Conservation (phyloP, 208 protist species). For the Tritrichomonas foetus region DNA sequence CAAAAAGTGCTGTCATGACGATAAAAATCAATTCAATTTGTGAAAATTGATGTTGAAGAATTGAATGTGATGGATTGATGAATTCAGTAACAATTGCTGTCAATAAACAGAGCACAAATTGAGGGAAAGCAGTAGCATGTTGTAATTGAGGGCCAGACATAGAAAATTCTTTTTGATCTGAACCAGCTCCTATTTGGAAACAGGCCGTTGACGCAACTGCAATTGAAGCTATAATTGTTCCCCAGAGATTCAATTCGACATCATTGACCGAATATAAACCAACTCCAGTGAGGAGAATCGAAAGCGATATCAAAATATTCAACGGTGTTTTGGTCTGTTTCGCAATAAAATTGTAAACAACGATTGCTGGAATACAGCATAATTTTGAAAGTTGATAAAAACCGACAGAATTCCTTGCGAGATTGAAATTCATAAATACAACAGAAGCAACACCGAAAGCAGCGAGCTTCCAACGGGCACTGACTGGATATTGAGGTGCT, state of each 20-base stretch:
- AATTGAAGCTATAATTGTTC: constrained; percentile 3
- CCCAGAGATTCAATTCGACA: not conserved
- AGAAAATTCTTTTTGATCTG: constrained; percentile 29
- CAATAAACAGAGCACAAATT: not conserved
- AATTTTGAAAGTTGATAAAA: constrained; percentile 45
- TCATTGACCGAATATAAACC: constrained; percentile 8
- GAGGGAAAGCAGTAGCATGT: not conserved
- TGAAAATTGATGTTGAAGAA: not conserved
- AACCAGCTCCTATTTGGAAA: not conserved
- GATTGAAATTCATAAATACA: constrained; percentile 45
- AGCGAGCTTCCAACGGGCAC: not conserved
- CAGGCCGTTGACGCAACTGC: not conserved
- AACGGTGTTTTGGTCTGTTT: not conserved
- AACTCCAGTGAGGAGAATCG: not conserved
- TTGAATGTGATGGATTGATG: not conserved
- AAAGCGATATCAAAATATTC: not conserved
- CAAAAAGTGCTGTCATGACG: constrained; percentile 34
- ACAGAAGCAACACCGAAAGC: not conserved
- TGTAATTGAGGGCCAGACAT: not conserved
- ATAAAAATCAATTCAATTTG: not conserved
- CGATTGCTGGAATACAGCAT: constrained; percentile 4
- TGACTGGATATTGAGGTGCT: not conserved
- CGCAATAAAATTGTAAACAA: not conserved
- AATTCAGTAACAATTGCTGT: not conserved
- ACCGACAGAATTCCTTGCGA: constrained; percentile 31